Evolutionary conservation across 176 grass and related monocot genomes (phyloP).

Genomic region (Lolium perenne): DNA sequence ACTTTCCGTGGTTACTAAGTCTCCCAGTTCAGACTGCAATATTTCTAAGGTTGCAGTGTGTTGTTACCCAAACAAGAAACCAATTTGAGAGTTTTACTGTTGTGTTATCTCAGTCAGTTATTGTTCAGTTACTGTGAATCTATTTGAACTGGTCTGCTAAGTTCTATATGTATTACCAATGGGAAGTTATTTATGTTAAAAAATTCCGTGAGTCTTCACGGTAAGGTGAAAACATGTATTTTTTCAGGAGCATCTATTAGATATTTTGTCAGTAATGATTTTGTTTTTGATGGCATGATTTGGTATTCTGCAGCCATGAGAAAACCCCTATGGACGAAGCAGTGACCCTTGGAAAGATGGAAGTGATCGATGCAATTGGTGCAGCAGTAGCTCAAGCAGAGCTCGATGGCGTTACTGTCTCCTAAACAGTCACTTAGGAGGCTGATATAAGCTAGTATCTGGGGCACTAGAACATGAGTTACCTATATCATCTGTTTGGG

Average conservation of each 20-base stretch:
- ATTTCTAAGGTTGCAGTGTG: background rate
- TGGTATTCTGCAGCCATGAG: slow-evolving; percentile 72
- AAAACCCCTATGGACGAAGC: slow-evolving; percentile 95
- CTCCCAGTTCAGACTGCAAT: background rate
- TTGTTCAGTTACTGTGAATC: background rate
- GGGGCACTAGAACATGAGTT: background rate
- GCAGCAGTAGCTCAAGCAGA: slow-evolving; percentile 76
- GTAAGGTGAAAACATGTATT: background rate
- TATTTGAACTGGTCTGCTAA: background rate
- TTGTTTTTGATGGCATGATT: slow-evolving; percentile 7
- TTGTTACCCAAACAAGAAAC: background rate
- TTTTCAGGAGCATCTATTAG: background rate
- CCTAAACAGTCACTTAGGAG: slow-evolving; percentile 47
- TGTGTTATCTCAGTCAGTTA: background rate
- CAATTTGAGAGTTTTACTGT: background rate
- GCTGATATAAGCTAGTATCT: slow-evolving; percentile 23
- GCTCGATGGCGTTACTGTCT: slow-evolving; percentile 65
- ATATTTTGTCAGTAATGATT: background rate
- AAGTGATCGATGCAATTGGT: slow-evolving; percentile 80
- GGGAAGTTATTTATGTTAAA: background rate
- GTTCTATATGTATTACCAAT: background rate
- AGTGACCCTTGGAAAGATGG: slow-evolving; percentile 76
- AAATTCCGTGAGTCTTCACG: background rate
- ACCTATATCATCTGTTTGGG: background rate
- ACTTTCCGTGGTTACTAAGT: background rate